phyloP scores from a whole-genome alignment of 192 early-diverging fungal species.

The Chytriomyces confervae region DNA sequence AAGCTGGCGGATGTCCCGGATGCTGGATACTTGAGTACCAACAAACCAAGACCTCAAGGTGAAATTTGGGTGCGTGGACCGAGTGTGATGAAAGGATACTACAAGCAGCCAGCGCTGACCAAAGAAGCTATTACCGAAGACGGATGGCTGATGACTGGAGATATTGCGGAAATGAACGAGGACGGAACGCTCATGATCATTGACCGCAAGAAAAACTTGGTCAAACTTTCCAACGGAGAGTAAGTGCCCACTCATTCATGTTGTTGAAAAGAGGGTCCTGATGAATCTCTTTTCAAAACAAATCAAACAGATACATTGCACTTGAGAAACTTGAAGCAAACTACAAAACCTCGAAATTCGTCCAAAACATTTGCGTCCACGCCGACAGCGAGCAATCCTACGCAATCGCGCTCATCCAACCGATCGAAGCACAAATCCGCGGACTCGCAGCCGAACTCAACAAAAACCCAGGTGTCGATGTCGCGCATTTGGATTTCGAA shows the following conservation, averaged over 20 bases:
- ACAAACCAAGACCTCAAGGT: constrained; percentile 61
- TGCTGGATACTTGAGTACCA: constrained; percentile 35
- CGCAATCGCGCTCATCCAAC: constrained; percentile 79
- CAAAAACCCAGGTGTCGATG: constrained; percentile 34
- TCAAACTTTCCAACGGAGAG: constrained; percentile 90
- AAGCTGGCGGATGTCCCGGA: constrained; percentile 72
- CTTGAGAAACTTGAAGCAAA: constrained; percentile 92
- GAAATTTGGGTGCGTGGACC: constrained; percentile 88
- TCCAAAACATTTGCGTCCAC: constrained; percentile 72
- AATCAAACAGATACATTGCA: constrained; percentile 68
- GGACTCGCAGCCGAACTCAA: constrained; percentile 27
- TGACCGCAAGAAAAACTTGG: constrained; percentile 93
- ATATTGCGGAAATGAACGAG: constrained; percentile 83
- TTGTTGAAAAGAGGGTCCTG: not conserved
- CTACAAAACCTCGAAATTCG: constrained; percentile 75
- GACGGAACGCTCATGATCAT: constrained; percentile 84
- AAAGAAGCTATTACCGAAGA: constrained; percentile 73
- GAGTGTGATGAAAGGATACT: constrained; percentile 80
- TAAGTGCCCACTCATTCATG: not conserved
- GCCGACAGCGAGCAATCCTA: constrained; percentile 72
- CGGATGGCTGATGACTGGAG: constrained; percentile 89
- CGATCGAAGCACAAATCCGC: constrained; percentile 58
- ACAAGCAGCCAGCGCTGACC: constrained; percentile 71
- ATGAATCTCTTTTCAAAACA: not conserved
- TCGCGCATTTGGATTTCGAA: constrained; percentile 50